Conservation (phyloP, 352 stramenopile species). For the Globisporangium acanthophoron region DNA sequence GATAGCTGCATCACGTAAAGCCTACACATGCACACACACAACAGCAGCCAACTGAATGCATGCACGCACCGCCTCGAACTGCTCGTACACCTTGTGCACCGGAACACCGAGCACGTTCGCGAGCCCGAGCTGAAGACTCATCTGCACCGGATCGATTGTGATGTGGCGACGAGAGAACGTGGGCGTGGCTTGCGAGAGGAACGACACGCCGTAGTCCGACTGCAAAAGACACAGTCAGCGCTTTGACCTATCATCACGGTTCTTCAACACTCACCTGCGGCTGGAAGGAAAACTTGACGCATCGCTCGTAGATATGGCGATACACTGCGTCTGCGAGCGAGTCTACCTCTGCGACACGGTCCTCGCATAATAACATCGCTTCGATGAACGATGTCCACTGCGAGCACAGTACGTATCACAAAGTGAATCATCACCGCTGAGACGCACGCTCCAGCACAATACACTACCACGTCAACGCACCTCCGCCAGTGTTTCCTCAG, state of each 20-base stretch:
- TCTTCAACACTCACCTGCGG: constrained; percentile 42
- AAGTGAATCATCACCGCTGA: neutral
- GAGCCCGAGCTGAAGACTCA: constrained; percentile 78
- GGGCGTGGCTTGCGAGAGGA: constrained; percentile 52
- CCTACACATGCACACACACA: neutral
- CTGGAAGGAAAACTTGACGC: constrained; percentile 65
- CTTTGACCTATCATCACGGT: too few relatives aligned
- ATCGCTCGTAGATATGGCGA: constrained; percentile 72
- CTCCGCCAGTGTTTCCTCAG: constrained; percentile 60
- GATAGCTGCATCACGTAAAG: neutral
- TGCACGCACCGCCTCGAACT: constrained; percentile 63
- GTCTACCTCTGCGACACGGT: constrained; percentile 49
- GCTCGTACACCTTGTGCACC: constrained; percentile 61
- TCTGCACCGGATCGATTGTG: constrained; percentile 71
- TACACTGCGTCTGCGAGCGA: constrained; percentile 71
- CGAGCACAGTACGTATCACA: neutral
- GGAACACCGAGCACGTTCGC: constrained; percentile 63
- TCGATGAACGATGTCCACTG: constrained; percentile 71
- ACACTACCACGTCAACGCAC: constrained; percentile 18
- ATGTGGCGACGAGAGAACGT: constrained; percentile 52
- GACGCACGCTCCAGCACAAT: neutral
- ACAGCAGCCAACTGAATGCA: neutral
- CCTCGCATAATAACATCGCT: constrained; percentile 47
- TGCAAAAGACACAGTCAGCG: constrained; percentile 13
- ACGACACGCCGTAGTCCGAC: constrained; percentile 80